Evolutionary conservation across 2,329 filamentous ascomycete genomes (phyloP), one percentile per base, ranked within the genome.

Genomic region (Endocalyx cinctus): DNA sequence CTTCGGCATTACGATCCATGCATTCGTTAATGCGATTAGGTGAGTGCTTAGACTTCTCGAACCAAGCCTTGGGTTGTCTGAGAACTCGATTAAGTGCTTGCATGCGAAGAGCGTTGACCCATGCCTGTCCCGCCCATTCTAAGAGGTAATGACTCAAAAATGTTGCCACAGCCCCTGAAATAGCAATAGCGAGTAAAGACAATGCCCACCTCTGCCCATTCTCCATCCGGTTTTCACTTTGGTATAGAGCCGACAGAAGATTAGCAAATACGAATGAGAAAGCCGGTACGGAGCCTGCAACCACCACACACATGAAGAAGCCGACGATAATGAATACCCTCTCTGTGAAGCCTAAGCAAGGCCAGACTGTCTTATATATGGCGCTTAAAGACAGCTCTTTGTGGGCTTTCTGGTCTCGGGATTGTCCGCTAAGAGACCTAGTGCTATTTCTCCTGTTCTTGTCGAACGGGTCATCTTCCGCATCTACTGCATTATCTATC

Each of bases 1-100:
- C 87, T 54, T 97, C 88, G 0, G 83, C 84, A 48, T 87, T 85
- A 12, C 83, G 75, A 49, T 94, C 87, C 0, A 97, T 70, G 27
- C 74, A 82, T 39, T 86, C 79, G 1, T 72, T 78, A 26, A 97
- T 69, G 2, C 70, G 68, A 1, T 69, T 66, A 0, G 82, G 64
- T 0, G 72, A 76, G 55, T 92, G 84, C 20, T 69, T 67, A 2
- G 82, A 69, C 31, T 71, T 65, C 42, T 87, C 81, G 47, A 94
- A 94, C 82, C 88, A 97, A 5, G 72, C 60, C 40, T 74, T 79
- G 1, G 86, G 83, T 51, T 96, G 90, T 25, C 74, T 69, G 1
- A 97, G 66, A 12, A 95, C 78, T 2, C 74, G 72, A 30, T 68
- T 69, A 43, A 94, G 66, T 0, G 85, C 83, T 52, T 80, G 70